Percentiles rank a stretch among this genome's conserved stretches.
Evolutionary conservation across 495 filamentous ascomycete species (phyloP).

Genomic region (Paragyromitra xinjiangensis): DNA sequence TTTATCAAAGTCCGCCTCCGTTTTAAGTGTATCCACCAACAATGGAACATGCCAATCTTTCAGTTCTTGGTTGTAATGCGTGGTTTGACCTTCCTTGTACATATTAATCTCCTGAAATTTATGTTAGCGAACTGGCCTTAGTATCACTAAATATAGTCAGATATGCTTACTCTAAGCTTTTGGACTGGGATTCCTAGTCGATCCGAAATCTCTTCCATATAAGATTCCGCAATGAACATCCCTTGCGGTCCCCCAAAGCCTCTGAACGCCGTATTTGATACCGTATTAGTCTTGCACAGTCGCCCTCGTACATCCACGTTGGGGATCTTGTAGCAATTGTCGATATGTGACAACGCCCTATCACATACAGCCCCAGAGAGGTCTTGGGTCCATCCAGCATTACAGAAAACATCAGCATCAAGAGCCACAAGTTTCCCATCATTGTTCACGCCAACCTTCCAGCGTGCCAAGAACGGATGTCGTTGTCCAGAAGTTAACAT

Average conservation of each 20-base stretch:
- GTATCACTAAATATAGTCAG: background rate
- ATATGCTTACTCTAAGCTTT: conserved; percentile 62
- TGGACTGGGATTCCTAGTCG: conserved; percentile 85
- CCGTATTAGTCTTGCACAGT: conserved; percentile 90
- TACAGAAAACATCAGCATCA: conserved; percentile 91
- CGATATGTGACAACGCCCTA: conserved; percentile 81
- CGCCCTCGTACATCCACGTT: conserved; percentile 87
- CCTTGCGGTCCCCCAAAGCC: conserved; percentile 97
- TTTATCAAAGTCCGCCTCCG: conserved; percentile 76
- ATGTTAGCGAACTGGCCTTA: conserved; percentile 12
- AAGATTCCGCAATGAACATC: conserved; percentile 91
- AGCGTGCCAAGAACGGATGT: conserved; percentile 87
- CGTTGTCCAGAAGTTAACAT: conserved; percentile 91
- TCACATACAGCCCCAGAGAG: conserved; percentile 88
- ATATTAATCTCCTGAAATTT: conserved; percentile 80
- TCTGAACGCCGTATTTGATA: conserved; percentile 97
- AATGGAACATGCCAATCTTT: conserved; percentile 95
- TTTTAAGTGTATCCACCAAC: conserved; percentile 87
- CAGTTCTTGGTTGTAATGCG: conserved; percentile 90
- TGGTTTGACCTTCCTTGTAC: conserved; percentile 79
- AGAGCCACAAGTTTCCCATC: conserved; percentile 92
- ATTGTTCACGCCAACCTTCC: conserved; percentile 94
- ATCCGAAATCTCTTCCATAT: conserved; percentile 89
- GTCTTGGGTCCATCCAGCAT: conserved; percentile 92
- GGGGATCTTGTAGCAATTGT: conserved; percentile 86